Evolutionary conservation across 2,329 filamentous ascomycete genomes (phyloP).

Genomic region (Apiospora sp.): DNA sequence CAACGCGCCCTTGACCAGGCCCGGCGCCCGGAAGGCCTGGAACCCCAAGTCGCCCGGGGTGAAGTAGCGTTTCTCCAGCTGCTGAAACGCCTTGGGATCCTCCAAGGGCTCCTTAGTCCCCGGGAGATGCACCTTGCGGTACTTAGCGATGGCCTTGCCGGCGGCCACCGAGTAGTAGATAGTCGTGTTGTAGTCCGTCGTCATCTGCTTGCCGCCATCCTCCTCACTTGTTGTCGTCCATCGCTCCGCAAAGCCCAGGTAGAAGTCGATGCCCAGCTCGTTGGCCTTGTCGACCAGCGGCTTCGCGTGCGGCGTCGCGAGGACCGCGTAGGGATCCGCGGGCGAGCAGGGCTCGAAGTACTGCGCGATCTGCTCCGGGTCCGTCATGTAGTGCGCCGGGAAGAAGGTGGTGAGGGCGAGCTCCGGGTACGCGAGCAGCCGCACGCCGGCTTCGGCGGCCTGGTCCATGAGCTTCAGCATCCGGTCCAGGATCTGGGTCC

Average conservation of each 20-base stretch:
- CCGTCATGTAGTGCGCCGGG: constrained; percentile 57
- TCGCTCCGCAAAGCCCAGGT: constrained; percentile 61
- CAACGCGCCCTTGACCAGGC: constrained; percentile 47
- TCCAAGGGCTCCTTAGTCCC: constrained; percentile 59
- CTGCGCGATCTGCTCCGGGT: constrained; percentile 51
- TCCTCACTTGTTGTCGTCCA: constrained; percentile 39
- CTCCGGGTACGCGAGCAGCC: constrained; percentile 62
- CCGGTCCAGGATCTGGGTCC: constrained; percentile 52
- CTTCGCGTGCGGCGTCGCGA: constrained; percentile 51
- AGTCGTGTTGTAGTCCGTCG: constrained; percentile 56
- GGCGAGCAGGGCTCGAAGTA: constrained; percentile 60
- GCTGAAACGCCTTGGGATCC: constrained; percentile 56
- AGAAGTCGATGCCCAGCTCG: constrained; percentile 57
- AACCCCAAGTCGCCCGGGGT: constrained; percentile 60
- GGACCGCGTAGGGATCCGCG: constrained; percentile 41
- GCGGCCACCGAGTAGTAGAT: constrained; percentile 58
- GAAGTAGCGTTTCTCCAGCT: constrained; percentile 65
- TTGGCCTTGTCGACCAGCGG: constrained; percentile 57
- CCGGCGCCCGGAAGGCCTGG: constrained; percentile 59
- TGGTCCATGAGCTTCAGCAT: constrained; percentile 57
- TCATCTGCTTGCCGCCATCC: constrained; percentile 43
- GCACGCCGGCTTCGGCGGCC: constrained; percentile 52
- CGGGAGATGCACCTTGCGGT: constrained; percentile 63
- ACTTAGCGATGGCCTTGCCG: constrained; percentile 55
- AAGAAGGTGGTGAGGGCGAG: constrained; percentile 65